phyloP scores from a whole-genome alignment of 2,329 filamentous ascomycete species.

The Biscogniauxia mediterranea region DNA sequence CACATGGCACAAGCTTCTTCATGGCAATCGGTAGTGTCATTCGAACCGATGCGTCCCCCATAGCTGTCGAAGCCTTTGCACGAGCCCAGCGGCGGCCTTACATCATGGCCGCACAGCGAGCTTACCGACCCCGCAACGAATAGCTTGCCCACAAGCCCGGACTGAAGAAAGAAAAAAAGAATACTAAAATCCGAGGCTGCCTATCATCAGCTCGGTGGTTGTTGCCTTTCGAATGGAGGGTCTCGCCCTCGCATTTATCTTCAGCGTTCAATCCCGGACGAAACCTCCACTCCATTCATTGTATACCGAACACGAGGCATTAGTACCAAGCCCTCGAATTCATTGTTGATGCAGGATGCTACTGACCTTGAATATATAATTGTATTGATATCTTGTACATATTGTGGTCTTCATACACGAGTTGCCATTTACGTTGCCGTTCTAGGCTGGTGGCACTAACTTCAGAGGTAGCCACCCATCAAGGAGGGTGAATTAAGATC shows the following conservation, averaged over 20 bases:
- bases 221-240: background rate
- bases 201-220: background rate
- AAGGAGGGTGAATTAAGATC: background rate
- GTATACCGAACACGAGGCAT: background rate
- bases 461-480: background rate
- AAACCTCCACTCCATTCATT: background rate
- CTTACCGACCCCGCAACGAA: constrained; percentile 37
- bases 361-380: background rate
- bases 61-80: constrained; percentile 72
- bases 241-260: background rate
- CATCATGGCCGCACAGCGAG: constrained; percentile 50
- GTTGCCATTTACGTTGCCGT: background rate
- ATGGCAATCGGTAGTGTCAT: constrained; percentile 99
- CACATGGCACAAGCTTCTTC: constrained; percentile 67
- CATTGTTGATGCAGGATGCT: background rate
- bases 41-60: constrained; percentile 81
- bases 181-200: background rate
- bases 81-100: constrained; percentile 72
- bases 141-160: constrained; percentile 9
- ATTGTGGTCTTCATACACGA: background rate
- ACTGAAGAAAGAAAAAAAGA: background rate
- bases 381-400: constrained; percentile 2
- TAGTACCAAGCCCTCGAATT: background rate
- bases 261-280: background rate
- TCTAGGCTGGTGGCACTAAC: background rate